Evolutionary conservation across 148 eudicot genomes (phyloP), one percentile per base, ranked within the genome.

Genomic region (Fallopia convolvulus): DNA sequence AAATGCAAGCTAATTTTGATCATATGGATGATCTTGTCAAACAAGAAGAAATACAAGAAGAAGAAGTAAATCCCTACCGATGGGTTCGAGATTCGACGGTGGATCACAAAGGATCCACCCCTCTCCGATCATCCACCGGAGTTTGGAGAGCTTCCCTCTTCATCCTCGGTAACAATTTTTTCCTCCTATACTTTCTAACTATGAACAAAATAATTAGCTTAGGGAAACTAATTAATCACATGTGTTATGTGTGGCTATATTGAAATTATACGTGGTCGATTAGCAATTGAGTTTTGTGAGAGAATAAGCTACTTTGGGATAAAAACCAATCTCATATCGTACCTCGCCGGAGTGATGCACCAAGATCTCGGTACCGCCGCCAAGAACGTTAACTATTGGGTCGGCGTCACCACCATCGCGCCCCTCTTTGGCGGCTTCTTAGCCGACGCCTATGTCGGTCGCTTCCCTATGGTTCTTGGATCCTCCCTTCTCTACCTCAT

Each of bases 271-370:
- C 20, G 1, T 52, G 58, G 17, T 14, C 20, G 47, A 44, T 44
- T n/a, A 93, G 98, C 89, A 74, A 91, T 94, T 48, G 98, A 94
- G 82, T 91, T 91, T 79, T 85, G 93, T 78, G 98, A 94, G 83
- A 90, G 97, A 82, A 72, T 94, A 78, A 90, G 88, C 73, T 91
- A 90, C 85, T 91, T 94, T 66, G 97, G 94, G 10, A 81, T 94
- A 63, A 89, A 92, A 44, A 77, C 94, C 74, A 94, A 88, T 70
- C 68, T 94, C 72, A 91, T 94, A 80, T 86, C 82, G 20, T 94
- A 94, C 70, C 81, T 93, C 39, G 89, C 94, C n/a, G 83, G 83
- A 56, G 92, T 91, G 76, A 81, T 93, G 53, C 97, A 90, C 39
- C 87, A 85, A 84, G 97, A 90, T 82, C 85, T 91, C 12, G 83